Base-by-base conservation (phyloP, 202 grass and related monocot species). In the Brachypodium distachyon region DNA sequence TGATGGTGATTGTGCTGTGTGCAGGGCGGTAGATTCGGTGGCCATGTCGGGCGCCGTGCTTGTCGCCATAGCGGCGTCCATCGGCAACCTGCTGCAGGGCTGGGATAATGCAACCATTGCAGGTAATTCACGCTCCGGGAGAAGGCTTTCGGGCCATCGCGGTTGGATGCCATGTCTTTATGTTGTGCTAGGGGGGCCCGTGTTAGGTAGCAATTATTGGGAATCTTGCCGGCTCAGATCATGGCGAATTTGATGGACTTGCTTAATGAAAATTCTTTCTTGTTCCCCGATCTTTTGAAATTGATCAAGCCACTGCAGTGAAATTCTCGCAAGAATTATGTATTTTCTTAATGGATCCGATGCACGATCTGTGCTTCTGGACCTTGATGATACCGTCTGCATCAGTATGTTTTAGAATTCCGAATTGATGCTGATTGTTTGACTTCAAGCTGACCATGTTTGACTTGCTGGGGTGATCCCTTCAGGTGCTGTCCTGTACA, bases 51-150 rank as follows among this genome's bases (percentile, higher is more conserved):
- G 93, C 81, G 87, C 93, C 71, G 90, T 88, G 18, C 82, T 92
- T 39, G 87, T 93, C 32, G 93, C 93, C 67, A 78, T 93, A 50
- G 90, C 87, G 49, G 93, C 93, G 34, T 90, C 93, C 42, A 93
- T 96, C 32, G 93, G 93, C 29, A 96, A 96, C 81, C 58, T 96
- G 39, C 73, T 96, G 8, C 93, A 92, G 65, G 93, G 93, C 40
- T 96, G 93, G 93, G 93, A 96, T 75, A 96, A 93, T 84, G 93
- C 93, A 18, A 92, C 93, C 64, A 93, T 96, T 56, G 87, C 93
- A 83, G 90, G 93, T 96, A 41, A 73, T 27, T 68, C 43, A 19
- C 26, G 19, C 2, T 38, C 31, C 1, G 25, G 3, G 54, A 74
- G 80, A 57, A 4, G 38, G 9, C 48, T 84, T 58, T 89, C 63